These are phyloP conservation scores for Celoporthe dispersa DNA, from an alignment of 2,329 filamentous ascomycete species.

Conservation along the genomic window DNA sequence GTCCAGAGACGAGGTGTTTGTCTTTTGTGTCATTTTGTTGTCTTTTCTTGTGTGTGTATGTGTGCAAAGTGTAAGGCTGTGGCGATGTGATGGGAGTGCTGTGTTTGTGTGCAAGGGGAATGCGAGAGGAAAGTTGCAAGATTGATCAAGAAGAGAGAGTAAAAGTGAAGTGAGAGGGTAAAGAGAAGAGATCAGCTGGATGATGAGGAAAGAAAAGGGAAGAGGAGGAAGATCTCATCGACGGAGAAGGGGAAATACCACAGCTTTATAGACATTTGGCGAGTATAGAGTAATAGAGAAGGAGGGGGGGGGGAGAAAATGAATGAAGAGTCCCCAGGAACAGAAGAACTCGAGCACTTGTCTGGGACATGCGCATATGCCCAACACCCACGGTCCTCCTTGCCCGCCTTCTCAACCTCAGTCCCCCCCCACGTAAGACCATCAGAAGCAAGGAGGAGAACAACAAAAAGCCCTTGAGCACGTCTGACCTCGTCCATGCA, in stretches of 20 bases:
- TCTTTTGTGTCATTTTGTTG: background rate
- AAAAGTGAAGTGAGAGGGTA: background rate
- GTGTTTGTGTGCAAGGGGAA: background rate
- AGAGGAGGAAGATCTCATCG: background rate
- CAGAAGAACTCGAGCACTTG: background rate
- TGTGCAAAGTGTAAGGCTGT: background rate
- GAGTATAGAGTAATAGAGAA: background rate
- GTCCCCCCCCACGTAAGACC: background rate
- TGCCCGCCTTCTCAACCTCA: background rate
- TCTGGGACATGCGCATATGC: background rate
- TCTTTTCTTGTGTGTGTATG: background rate
- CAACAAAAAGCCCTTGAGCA: background rate
- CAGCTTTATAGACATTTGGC: slow-evolving; percentile 16
- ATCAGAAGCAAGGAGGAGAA: background rate
- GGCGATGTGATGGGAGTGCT: background rate
- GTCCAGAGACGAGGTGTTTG: too few relatives aligned
- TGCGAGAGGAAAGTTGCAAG: background rate
- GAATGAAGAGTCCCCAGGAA: background rate
- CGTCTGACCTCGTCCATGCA: slow-evolving; percentile 7
- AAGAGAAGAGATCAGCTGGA: background rate
- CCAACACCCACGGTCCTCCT: background rate
- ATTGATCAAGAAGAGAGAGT: background rate
- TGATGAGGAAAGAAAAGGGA: slow-evolving; percentile 5
- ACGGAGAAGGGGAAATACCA: background rate
- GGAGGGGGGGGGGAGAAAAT: background rate